A percentile compares a stretch with the other conserved stretches of the same genome.
These are phyloP conservation scores for Eucalyptus curtisii DNA, from an alignment of 345 rosid genomes.

Conservation along the genomic window DNA sequence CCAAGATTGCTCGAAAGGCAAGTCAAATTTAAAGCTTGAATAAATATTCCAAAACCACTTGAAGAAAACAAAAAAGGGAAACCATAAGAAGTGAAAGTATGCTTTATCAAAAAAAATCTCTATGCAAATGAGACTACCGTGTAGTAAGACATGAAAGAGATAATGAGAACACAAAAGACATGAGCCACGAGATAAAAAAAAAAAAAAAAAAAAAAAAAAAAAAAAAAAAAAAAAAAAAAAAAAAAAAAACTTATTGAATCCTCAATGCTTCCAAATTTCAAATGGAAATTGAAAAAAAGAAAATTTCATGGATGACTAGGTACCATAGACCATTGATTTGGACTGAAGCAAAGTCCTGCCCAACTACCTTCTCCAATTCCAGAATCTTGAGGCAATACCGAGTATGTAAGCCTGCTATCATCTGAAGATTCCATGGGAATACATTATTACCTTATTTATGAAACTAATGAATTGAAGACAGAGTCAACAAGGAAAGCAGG, in stretches of 20 bases:
- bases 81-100: neutral
- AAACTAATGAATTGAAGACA: neutral
- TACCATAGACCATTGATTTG: constrained; percentile 57
- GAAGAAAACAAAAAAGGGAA: neutral
- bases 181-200: neutral
- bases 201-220: neutral
- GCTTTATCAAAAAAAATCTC: neutral
- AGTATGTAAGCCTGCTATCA: constrained; percentile 37
- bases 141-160: neutral
- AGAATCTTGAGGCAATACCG: constrained; percentile 49
- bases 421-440: constrained; percentile 9
- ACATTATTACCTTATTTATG: neutral
- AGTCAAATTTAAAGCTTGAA: neutral
- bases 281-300: neutral
- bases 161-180: neutral
- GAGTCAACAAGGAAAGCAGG: neutral
- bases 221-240: neutral
- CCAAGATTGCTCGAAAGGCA: neutral
- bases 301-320: neutral
- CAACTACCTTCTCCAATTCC: constrained; percentile 72
- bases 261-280: neutral
- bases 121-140: neutral
- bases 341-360: constrained; percentile 71
- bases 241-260: neutral
- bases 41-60: neutral